Base-by-base conservation (phyloP, 2,329 filamentous ascomycete species). In the Colletotrichum abscissum region DNA sequence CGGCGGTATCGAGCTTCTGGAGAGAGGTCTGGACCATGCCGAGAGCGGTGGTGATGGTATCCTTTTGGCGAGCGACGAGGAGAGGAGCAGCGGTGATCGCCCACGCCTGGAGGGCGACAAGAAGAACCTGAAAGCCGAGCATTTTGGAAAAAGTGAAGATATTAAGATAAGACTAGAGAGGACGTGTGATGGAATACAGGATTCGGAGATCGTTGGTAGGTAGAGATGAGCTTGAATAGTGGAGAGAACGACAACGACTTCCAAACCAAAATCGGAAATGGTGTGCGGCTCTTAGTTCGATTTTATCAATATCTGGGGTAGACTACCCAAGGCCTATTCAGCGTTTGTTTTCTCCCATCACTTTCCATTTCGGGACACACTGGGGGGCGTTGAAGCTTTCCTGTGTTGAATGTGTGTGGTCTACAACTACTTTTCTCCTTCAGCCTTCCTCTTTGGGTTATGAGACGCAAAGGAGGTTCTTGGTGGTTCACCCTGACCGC, bases 21-120 rank as follows among this genome's bases (percentile, higher is more conserved):
- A 73, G 71, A 5, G 71, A 73, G 22, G 4, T n/a, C 22, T 60
- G 46, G 0, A 73, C 67, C 67, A 57, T 66, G n/a, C 33, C 55
- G 22, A 73, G 62, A n/a, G 71, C 71, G 11, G 55, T 26, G 22
- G 71, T 73, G 19, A 73, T 73, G 33, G 52, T 58, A 19, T 71
- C 56, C n/a, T 6, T 14, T 30, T 73, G 67, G 16, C 71, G 67
- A 16, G 54, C 11, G 1, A 59, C n/a, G 33, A 71, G 14, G 14
- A 66, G 42, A 11, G 71, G 71, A 4, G 60, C 55, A 22, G 71
- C 71, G 56, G 71, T 19, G 56, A 73, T 71, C 55, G 60, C 71
- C 71, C 62, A 73, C 67, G 62, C 67, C 60, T 73, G 67, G 26
- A 73, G 67, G 49, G 71, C 60, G 56, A 62, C 67, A 28, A 58